Evolutionary conservation across 441 rosid species (phyloP), one percentile per base, ranked within the genome.

Genomic region (Manihot esculenta): DNA sequence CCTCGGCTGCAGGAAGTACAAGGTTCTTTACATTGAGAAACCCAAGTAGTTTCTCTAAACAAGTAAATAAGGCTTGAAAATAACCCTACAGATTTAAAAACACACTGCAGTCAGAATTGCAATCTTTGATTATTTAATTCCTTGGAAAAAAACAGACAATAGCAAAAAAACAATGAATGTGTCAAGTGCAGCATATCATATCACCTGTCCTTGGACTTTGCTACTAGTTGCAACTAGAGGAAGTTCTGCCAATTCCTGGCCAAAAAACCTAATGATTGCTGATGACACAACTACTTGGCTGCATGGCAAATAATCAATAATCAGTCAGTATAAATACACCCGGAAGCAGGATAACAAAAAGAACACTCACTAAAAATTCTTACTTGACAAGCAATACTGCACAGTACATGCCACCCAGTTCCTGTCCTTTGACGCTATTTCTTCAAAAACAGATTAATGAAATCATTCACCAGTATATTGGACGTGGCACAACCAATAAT

Each of bases 1-100:
- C 96, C 65, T 84, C 93, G 26, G 97, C 97, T 20, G 97, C 95
- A 13, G 97, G 99, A 72, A 94, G 92, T 66, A 90, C 86, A 0
- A 92, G 79, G 56, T 84, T 76, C 81, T 86, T 89, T 71, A 92
- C 91, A 20, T 85, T 79, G 70, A 94, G 82, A 71, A 80, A 88
- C 68, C 89, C 80, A 0, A 94, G 89, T 54, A 94, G 89, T 78
- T 81, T 85, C 82, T 94, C 88, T 5, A 92, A 66, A 79, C 97
- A 89, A 27, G 77, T 76, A 81, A 90, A 94, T 41, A 94, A 73
- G 49, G 87, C 84, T 66, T 88, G 93, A 80, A 94, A 94, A 75
- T 92, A 92, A 66, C 97, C 99, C 99, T 94, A 77, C 74, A 88
- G 27, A 42, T 21, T 23, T 11, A 38, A 45, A 35, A 55, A 18